Conservation (phyloP, 1,139 yeast species). For the Komagataea norvegica region DNA sequence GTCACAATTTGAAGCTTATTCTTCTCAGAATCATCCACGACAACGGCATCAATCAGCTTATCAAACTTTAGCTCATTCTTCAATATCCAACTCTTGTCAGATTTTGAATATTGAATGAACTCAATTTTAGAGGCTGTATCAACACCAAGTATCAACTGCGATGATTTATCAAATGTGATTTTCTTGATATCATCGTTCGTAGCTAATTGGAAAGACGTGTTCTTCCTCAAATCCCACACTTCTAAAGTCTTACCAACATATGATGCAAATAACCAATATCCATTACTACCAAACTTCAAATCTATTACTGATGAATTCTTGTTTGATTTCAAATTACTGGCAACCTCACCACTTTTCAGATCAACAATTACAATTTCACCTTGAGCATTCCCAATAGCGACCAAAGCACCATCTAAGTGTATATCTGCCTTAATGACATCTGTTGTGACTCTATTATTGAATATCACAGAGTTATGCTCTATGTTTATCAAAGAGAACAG, state of each 20-base stretch:
- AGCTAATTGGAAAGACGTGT: constrained; percentile 23
- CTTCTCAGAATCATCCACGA: constrained; percentile 13
- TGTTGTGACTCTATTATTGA: constrained; percentile 11
- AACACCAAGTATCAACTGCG: constrained; percentile 35
- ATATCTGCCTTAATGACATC: constrained; percentile 36
- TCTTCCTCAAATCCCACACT: constrained; percentile 56
- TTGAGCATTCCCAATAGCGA: constrained; percentile 43
- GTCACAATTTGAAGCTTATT: constrained; percentile 7
- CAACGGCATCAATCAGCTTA: constrained; percentile 12
- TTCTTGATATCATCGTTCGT: constrained; percentile 16
- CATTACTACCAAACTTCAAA: constrained; percentile 59
- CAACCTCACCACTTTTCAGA: constrained; percentile 37
- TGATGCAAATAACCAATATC: constrained; percentile 55
- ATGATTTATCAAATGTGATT: constrained; percentile 44
- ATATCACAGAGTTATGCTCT: constrained; percentile 5
- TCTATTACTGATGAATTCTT: constrained; percentile 32
- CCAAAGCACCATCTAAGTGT: constrained; percentile 63
- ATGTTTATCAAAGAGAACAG: constrained; percentile 34
- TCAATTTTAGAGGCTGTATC: constrained; percentile 11
- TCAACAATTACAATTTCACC: constrained; percentile 42
- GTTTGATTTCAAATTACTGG: constrained; percentile 34
- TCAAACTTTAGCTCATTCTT: constrained; percentile 11
- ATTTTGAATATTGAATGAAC: constrained; percentile 18
- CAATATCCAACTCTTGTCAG: constrained; percentile 16
- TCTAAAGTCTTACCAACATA: constrained; percentile 27